phyloP scores from a whole-genome alignment of 495 filamentous ascomycete genomes.

The Neurospora hispaniola region DNA sequence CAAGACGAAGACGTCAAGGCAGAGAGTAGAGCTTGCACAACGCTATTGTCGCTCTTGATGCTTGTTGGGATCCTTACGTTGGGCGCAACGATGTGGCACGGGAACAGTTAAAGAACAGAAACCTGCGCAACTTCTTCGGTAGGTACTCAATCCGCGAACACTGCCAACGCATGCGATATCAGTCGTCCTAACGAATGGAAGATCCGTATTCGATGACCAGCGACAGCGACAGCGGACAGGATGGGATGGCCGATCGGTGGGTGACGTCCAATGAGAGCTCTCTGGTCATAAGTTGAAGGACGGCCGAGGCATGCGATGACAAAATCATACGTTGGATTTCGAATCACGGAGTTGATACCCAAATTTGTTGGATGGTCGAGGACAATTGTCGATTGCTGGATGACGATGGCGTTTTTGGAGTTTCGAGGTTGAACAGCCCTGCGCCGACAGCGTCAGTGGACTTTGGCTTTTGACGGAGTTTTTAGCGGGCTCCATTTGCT shows the following conservation, averaged over 20 bases:
- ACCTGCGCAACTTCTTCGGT: background rate
- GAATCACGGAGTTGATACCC: background rate
- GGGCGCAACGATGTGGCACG: constrained; percentile 1
- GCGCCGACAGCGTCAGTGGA: background rate
- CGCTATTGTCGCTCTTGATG: constrained; percentile 1
- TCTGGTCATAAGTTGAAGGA: background rate
- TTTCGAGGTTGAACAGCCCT: background rate
- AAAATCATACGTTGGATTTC: background rate
- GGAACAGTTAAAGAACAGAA: background rate
- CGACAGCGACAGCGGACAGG: background rate
- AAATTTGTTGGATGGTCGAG: background rate
- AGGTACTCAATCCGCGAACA: background rate
- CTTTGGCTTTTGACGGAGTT: background rate
- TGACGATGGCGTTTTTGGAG: constrained; percentile 1
- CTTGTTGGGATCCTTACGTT: background rate
- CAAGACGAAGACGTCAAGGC: constrained; percentile 10
- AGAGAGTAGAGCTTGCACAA: background rate
- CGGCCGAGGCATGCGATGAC: background rate
- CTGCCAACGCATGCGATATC: background rate
- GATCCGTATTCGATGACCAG: background rate
- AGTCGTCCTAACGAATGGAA: background rate
- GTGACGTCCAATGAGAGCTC: background rate
- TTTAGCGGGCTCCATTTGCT: background rate
- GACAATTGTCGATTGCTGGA: background rate
- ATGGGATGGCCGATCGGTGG: background rate